Base-by-base conservation (phyloP, 129 eudicot species). In the Silybum marianum region DNA sequence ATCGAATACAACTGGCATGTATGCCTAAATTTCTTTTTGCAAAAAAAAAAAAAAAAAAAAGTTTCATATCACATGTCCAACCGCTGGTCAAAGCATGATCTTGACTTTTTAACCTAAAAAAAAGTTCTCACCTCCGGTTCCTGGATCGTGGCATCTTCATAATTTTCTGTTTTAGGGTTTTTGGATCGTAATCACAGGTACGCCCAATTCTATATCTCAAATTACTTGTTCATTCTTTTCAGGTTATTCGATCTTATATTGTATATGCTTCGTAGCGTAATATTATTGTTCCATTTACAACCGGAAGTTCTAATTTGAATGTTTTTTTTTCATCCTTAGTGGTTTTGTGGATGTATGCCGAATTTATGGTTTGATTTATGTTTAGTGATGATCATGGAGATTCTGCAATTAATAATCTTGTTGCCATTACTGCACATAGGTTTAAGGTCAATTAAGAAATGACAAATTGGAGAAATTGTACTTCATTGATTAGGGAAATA, bases 31-130 rank as follows among this genome's bases (percentile, higher is more conserved):
- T 32, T 32, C 36, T 32, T 32, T 32, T 4, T 32, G 6, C 36
- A 32, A 32, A 28, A 26, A 26, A 26, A 26, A 26, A 26, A 26
- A 26, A 26, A 26, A 26, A 26, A 26, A 26, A 32, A 32, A 32
- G 3, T 6, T 32, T 32, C 13, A 44, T 44, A 13, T 44, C 14
- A 44, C 66, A 6, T 2, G 66, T 58, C 66, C 66, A 58, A 58
- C 66, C n/a, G 66, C 42, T 80, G 78, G 84, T 80, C 84, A 73
- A 73, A 73, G 44, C 73, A 73, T 72, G 67, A 81, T 62, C 7
- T 73, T 81, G 79, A 73, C 67, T 24, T 81, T 73, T 38, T 81
- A 80, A 54, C 72, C 78, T 72, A 36, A 69, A 42, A 69, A 42
- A 40, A 23, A 4, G 22, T 4, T 48, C 60, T 3, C 60, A 6